Evolutionary conservation across 139 green algal species (phyloP), one percentile per base, ranked within the genome.

Genomic region (Asterochloris sp.): DNA sequence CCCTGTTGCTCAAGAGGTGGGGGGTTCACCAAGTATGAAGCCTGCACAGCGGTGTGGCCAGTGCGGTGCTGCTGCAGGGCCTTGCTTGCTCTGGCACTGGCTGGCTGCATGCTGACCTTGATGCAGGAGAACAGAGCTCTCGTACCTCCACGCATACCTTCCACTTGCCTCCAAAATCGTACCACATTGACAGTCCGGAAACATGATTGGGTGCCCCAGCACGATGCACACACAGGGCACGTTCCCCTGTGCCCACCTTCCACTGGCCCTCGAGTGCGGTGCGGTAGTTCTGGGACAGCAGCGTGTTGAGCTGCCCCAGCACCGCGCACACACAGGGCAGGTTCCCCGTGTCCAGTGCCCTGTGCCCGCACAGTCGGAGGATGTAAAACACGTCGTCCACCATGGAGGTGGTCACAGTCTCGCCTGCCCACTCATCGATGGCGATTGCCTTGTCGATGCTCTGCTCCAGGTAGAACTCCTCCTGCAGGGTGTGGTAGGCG

Each of bases 381-480:
- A 99, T 94, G 91, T 95, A 99, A 85, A 99, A 98, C 0, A 93
- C 89, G 76, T 99, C 96, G 83, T 99, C 96, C 80, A 99, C 96
- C 89, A 98, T 93, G 74, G 83, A 93, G 69, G 82, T 93, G 67
- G 94, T 98, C 54, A 96, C 83, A 24, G 83, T 76, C 26, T 90
- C 94, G 1, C 87, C 67, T 24, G 86, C 79, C 76, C 87, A 75
- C 85, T 98, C 92, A 83, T 98, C 93, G 23, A 99, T 98, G 62
- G 82, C 64, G 28, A 98, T 93, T 10, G 96, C 96, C 89, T 97
- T 98, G 79, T 76, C 79, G 54, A 95, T 88, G 67, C 92, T 98
- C 78, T 96, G 91, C 27, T 96, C 92, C 86, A 99, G 89, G 81
- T 98, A 98, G 73, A 93, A 94, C 85, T 99, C 95, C 89, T 99